Base-by-base conservation (phyloP, 1,284 basidiomycete genomes). In the Inonotus hispidus region DNA sequence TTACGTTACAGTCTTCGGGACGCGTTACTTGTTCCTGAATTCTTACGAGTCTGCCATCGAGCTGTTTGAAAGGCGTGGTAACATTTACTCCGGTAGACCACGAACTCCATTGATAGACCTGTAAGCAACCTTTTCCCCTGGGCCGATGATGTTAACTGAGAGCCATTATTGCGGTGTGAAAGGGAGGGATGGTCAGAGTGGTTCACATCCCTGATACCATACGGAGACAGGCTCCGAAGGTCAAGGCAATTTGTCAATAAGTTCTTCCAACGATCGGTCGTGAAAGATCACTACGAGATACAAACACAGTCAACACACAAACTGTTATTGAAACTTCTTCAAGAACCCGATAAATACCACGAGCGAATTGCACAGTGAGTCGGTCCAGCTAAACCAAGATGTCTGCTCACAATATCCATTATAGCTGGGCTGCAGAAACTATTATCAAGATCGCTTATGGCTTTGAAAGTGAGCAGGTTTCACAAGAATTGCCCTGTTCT, bases 51-150 rank as follows among this genome's bases (percentile, higher is more conserved):
- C 75, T 32, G 83, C 84, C 2, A 67, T 74, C 55, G 84, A 85
- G 46, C 75, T 90, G 71, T 76, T 90, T 52, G 84, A 88, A 69
- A 85, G 83, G 72, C 83, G 85, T 67, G 83, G 82, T 60, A 73
- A 80, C n/a, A 81, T 82, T 56, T 88, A 88, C 70, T 88, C 87
- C 5, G 84, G 86, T 66, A 80, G 87, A n/a, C 86, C 87, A 0
- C 71, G 74, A 35, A 63, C 74, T 50, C 57, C 63, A 5, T 71
- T 75, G 68, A 66, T 65, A 27, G 84, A 88, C 68, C 77, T 88
- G 60, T 62, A 45, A 19, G 55, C 27, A 4, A 10, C 23, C 32
- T 4, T 7, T 37, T 13, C 32, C 1, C 6, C 2, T 11, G 10
- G 21, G 23, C 11, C 38, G 5, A 54, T 11, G 1, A 37, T 7